Evolutionary conservation across 2,329 filamentous ascomycete genomes (phyloP).

Genomic region (Nemania sp.): DNA sequence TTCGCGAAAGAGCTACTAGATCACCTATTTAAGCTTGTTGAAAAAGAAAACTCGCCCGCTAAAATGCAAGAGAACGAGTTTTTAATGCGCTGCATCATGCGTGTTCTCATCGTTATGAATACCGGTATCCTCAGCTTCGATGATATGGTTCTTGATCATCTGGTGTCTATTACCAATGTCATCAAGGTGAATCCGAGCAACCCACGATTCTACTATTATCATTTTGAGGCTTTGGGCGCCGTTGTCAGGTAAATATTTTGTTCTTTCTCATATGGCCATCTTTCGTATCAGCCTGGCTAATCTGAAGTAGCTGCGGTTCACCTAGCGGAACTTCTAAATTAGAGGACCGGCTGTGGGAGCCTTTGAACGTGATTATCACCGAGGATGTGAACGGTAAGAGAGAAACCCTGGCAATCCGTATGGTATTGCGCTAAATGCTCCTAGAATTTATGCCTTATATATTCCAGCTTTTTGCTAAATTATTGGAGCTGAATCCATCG

Average conservation of each 20-base stretch:
- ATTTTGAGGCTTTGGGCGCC: conserved; percentile 92
- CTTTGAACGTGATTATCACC: conserved; percentile 78
- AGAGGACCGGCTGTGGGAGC: conserved; percentile 78
- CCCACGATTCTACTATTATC: conserved; percentile 96
- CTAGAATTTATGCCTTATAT: conserved; percentile 93
- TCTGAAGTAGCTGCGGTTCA: conserved; percentile 63
- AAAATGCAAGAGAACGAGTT: conserved; percentile 99
- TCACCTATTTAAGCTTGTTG: conserved; percentile 89
- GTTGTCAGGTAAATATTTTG: conserved; percentile 63
- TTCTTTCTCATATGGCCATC: no score
- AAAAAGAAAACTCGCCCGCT: conserved; percentile 78
- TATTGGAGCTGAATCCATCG: conserved; percentile 83
- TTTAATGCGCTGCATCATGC: conserved; percentile 97
- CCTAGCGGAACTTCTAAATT: conserved; percentile 69
- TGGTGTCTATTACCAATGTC: conserved; percentile 86
- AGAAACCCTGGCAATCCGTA: neutral
- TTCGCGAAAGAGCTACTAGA: conserved; percentile 84
- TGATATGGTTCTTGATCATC: conserved; percentile 78
- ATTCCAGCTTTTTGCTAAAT: conserved; percentile 90
- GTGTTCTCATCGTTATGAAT: conserved; percentile 90
- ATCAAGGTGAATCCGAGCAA: conserved; percentile 97
- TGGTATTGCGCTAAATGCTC: conserved; percentile 37
- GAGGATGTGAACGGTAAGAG: conserved; percentile 76
- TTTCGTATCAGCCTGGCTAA: neutral
- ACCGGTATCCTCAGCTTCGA: conserved; percentile 75